Evolutionary conservation across 768 basidiomycete species (phyloP).

Genomic region (Russula sp.): DNA sequence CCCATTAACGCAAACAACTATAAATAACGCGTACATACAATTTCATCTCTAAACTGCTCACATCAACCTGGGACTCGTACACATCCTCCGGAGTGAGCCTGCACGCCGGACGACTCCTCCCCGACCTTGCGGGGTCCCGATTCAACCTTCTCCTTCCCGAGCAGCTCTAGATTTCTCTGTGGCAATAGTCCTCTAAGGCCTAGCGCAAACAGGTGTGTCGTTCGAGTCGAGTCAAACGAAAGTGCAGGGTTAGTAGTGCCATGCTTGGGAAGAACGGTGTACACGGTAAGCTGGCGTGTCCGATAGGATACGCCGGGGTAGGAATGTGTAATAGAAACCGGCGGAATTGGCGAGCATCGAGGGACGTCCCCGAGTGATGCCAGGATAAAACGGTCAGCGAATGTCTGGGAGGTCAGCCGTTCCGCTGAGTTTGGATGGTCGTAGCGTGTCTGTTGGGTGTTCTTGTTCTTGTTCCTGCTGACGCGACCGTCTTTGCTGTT

Average conservation of each 20-base stretch:
- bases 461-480: conserved; percentile 8
- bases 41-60: background rate
- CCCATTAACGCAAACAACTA: background rate
- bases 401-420: background rate
- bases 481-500: conserved; percentile 4
- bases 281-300: background rate
- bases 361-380: background rate
- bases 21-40: conserved; percentile 12
- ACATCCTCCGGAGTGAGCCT: background rate
- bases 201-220: background rate
- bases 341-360: background rate
- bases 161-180: background rate
- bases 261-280: conserved; percentile 1
- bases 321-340: conserved; percentile 5
- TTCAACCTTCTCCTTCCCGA: conserved; percentile 4
- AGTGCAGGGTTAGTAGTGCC: background rate
- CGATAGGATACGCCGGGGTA: background rate
- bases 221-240: background rate
- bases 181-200: background rate
- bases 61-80: background rate
- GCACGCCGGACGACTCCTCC: conserved; percentile 4
- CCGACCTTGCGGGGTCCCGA: background rate
- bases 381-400: background rate
- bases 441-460: conserved; percentile 12
- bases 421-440: conserved; percentile 5